These are phyloP conservation scores for Chalciporus sp. DNA, from an alignment of 1,284 basidiomycete species.

Conservation along the genomic window DNA sequence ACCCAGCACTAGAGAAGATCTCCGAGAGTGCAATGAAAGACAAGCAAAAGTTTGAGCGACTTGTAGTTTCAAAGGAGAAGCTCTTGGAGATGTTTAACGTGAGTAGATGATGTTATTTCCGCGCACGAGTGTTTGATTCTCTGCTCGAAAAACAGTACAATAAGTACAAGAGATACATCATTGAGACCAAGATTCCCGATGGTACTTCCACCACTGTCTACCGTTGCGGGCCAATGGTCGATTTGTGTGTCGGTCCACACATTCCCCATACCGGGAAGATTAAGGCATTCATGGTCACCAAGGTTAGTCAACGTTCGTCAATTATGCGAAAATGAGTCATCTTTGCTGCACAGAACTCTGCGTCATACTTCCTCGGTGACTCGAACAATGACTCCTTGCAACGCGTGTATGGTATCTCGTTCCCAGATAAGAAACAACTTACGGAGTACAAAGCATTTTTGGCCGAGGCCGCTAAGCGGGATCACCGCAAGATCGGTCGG, in stretches of 20 bases:
- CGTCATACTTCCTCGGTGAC: conserved; percentile 98
- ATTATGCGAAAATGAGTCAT: neutral
- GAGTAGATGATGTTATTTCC: conserved; percentile 29
- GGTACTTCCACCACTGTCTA: conserved; percentile 98
- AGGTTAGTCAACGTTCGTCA: conserved; percentile 49
- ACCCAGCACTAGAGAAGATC: conserved; percentile 87
- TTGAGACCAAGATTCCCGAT: conserved; percentile 94
- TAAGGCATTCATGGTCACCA: conserved; percentile 95
- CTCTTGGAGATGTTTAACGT: conserved; percentile 97
- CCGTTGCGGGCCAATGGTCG: conserved; percentile 98
- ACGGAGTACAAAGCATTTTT: conserved; percentile 96
- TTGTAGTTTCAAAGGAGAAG: conserved; percentile 92
- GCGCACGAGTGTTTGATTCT: conserved; percentile 9
- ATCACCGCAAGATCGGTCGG: conserved; percentile 95
- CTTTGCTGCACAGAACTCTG: conserved; percentile 72
- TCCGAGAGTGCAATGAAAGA: conserved; percentile 91
- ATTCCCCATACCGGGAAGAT: conserved; percentile 98
- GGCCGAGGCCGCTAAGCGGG: conserved; percentile 95
- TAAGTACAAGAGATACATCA: conserved; percentile 98
- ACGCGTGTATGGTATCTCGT: conserved; percentile 98
- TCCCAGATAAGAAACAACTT: conserved; percentile 97
- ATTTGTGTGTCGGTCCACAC: conserved; percentile 96
- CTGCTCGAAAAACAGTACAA: conserved; percentile 73
- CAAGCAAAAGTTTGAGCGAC: conserved; percentile 95
- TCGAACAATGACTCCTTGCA: conserved; percentile 94